Evolutionary conservation across 495 filamentous ascomycete species (phyloP).

Genomic region (Neurospora sp.): DNA sequence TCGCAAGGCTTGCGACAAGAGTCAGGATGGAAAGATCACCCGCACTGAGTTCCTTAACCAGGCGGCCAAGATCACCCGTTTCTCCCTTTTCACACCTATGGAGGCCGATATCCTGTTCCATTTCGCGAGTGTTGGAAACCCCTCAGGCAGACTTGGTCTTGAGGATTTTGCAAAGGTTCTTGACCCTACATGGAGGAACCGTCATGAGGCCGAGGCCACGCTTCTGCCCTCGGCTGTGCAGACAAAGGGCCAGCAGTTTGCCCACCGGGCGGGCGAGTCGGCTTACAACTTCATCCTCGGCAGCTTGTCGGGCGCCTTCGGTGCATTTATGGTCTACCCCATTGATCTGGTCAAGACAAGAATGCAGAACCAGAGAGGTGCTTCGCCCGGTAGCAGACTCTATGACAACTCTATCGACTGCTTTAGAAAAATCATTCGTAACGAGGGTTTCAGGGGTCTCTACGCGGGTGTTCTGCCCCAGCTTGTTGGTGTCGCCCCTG

Average conservation of each 20-base stretch:
- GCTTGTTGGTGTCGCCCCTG: slow-evolving; percentile 90
- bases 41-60: slow-evolving; percentile 91
- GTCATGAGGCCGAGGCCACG: slow-evolving; percentile 34
- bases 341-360: slow-evolving; percentile 98
- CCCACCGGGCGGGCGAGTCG: slow-evolving; percentile 62
- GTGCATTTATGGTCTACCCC: slow-evolving; percentile 97
- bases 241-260: slow-evolving; percentile 27
- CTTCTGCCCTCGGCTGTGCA: slow-evolving; percentile 9
- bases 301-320: slow-evolving; percentile 86
- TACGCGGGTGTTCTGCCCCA: slow-evolving; percentile 94
- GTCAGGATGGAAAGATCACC: slow-evolving; percentile 83
- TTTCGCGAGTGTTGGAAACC: slow-evolving; percentile 86
- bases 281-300: slow-evolving; percentile 84
- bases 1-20: slow-evolving; percentile 74
- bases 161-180: slow-evolving; percentile 89
- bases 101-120: slow-evolving; percentile 98
- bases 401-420: slow-evolving; percentile 98
- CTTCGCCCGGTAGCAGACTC: slow-evolving; percentile 69
- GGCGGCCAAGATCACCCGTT: slow-evolving; percentile 78
- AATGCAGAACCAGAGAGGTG: slow-evolving; percentile 91
- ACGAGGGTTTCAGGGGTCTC: slow-evolving; percentile 80
- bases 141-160: slow-evolving; percentile 71
- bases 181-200: slow-evolving; percentile 77
- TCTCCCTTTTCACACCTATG: slow-evolving; percentile 91
- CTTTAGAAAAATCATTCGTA: slow-evolving; percentile 78